Percentiles rank a stretch among this genome's conserved stretches.
phyloP scores from a whole-genome alignment of 2,329 filamentous ascomycete genomes.

The Aspergillus bombycis region DNA sequence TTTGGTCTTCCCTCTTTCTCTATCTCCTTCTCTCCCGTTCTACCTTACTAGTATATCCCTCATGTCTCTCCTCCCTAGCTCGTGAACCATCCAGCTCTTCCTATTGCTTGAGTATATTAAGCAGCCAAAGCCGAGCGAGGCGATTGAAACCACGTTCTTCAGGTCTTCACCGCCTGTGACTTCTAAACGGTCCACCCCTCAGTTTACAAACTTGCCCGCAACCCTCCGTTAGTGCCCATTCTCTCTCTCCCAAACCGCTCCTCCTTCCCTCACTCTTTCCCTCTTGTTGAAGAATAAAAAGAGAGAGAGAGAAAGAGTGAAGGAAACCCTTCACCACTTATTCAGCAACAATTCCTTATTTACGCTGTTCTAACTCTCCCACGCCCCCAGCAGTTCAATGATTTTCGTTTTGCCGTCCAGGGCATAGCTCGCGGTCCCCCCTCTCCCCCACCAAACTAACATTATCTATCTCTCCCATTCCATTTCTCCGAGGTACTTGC shows the following conservation, averaged over 20 bases:
- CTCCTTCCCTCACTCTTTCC: background rate
- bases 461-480: background rate
- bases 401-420: slow-evolving; percentile 5
- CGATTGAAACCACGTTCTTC: slow-evolving; percentile 4
- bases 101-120: slow-evolving; percentile 5
- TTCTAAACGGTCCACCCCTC: background rate
- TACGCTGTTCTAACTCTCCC: background rate
- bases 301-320: background rate
- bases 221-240: background rate
- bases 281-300: background rate
- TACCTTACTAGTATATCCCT: slow-evolving; percentile 6
- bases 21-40: slow-evolving; percentile 11
- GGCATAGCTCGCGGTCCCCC: slow-evolving; percentile 14
- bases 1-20: slow-evolving; percentile 28
- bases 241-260: background rate
- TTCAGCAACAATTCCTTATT: background rate
- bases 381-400: background rate
- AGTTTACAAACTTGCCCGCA: background rate
- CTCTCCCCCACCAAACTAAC: slow-evolving; percentile 1
- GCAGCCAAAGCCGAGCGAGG: background rate
- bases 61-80: background rate
- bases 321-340: background rate
- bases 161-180: slow-evolving; percentile 15
- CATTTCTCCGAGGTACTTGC: slow-evolving; percentile 22
- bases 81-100: slow-evolving; percentile 2